Evolutionary conservation across 257 asterid genomes (phyloP).

Genomic region (Rehmannia glutinosa): DNA sequence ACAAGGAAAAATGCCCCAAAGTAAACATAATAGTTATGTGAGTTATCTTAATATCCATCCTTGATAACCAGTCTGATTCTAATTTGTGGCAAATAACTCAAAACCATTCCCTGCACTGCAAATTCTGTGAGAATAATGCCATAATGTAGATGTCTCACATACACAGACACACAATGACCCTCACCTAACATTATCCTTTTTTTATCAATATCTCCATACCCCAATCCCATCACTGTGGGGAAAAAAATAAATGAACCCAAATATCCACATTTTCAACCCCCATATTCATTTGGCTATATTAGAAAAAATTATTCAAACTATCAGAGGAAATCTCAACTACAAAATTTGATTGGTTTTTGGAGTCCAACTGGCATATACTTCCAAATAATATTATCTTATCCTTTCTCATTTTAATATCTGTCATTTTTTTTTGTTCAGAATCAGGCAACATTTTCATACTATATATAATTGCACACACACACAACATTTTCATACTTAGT

Average conservation of each 20-base stretch:
- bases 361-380: slow-evolving; percentile 39
- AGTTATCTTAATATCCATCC: too few relatives aligned
- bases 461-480: slow-evolving; percentile 22
- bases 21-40: too few relatives aligned
- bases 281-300: neutral
- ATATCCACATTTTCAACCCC: neutral
- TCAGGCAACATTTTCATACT: slow-evolving; percentile 10
- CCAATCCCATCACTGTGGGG: slow-evolving; percentile 31
- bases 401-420: slow-evolving; percentile 20
- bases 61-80: too few relatives aligned
- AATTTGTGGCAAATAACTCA: slow-evolving; percentile 13
- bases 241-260: too few relatives aligned
- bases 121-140: neutral
- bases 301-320: slow-evolving; percentile 1
- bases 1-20: too few relatives aligned
- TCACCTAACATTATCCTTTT: slow-evolving; percentile 19
- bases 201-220: slow-evolving; percentile 15
- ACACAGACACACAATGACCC: neutral
- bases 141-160: too few relatives aligned
- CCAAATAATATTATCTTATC: slow-evolving; percentile 66
- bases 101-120: neutral
- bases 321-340: slow-evolving; percentile 55
- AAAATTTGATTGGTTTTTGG: slow-evolving; percentile 51
- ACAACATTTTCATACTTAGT: neutral
- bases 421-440: slow-evolving; percentile 15